Evolutionary conservation across 345 rosid genomes (phyloP), one percentile per base, ranked within the genome.

Genomic region (Geranium brycei): DNA sequence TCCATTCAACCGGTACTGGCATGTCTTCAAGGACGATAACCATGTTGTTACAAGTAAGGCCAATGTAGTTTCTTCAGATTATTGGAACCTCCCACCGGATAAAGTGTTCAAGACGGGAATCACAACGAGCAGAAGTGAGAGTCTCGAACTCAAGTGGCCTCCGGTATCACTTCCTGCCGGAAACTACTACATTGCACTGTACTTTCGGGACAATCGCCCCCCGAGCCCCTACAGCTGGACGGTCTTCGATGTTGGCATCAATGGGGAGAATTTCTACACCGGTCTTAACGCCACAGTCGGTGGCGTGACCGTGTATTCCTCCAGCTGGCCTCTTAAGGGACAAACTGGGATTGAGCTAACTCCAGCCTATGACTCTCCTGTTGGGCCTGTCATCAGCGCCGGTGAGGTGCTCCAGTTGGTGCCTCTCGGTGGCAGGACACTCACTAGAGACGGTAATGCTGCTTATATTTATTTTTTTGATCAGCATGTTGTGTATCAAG

Each of bases 381-480:
- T 82, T 31, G 91, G 88, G 7, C 88, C 96, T 0, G 41, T 86
- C 51, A 85, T 92, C 56, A 92, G 83, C 66, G 97, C 95, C 8
- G 97, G 80, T 47, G 99, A 92, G 79, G 68, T 92, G 56, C 71
- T 83, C 57, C 97, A 90, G 80, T 51, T 86, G 64, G 41, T 92
- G 69, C 91, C 93, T 65, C 78, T 80, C 28, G 81, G 82, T 57
- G 87, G 87, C 71, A 69, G 74, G 63, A 92, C 96, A 68, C 76
- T 75, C 56, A 68, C 81, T 5, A 77, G 67, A 77, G 97, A 92
- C 66, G 95, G 99, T 92, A 83, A 17, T 47, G 30, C 30, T 23
- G 28, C 28, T 23, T 23, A 23, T 23, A 23, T 23, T 23, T 23
- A 23, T 23, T 23, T 23, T 23, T 23, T 23, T 23, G n/a, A 23